Base-by-base conservation (phyloP, 305 asterid species). In the Coffea humblotiana region DNA sequence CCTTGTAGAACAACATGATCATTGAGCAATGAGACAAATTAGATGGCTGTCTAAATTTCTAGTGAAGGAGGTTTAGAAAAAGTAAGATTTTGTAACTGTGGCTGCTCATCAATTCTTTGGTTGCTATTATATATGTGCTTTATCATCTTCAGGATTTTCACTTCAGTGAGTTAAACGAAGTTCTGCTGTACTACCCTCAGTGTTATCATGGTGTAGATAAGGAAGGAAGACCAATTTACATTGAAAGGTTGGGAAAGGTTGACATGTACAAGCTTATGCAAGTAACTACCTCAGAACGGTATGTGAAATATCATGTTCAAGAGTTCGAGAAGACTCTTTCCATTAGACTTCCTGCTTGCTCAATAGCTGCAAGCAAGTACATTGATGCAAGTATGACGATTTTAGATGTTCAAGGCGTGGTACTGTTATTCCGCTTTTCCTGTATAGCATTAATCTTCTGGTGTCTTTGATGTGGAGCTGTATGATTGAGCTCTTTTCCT, bases 351-450 rank as follows among this genome's bases (percentile, higher is more conserved):
- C 97, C 92, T 76, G 90, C 93, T 18, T 94, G 97, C 84, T 89
- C 98, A 48, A 77, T 80, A 82, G 93, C 92, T 43, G 93, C 94
- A 27, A 87, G 89, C 76, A 89, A 87, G 83, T 90, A 82, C 79
- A 86, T 93, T 68, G 91, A 82, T 86, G 75, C 92, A 76, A 88
- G 92, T 52, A 88, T 92, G 49, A 89, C 97, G 72, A 92, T 94
- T 82, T 85, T 94, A 86, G 98, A 94, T 71, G 98, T 93, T 70
- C 90, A 87, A 75, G 96, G 97, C 87, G 85, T 93, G 95, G 98
- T 92, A 90, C 13, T 71, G 66, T 69, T n/a, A 74, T 54, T 9
- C 74, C 58, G 60, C 75, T 75, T 78, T 29, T 48, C 43, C 37
- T 68, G 68, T 65, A 6, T 37, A 45, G 25, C 77, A 32, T 45